Percentiles rank a stretch among this genome's conserved stretches.
Evolutionary conservation across 208 protist species (phyloP).

Genomic region (Leishmania tarentolae): DNA sequence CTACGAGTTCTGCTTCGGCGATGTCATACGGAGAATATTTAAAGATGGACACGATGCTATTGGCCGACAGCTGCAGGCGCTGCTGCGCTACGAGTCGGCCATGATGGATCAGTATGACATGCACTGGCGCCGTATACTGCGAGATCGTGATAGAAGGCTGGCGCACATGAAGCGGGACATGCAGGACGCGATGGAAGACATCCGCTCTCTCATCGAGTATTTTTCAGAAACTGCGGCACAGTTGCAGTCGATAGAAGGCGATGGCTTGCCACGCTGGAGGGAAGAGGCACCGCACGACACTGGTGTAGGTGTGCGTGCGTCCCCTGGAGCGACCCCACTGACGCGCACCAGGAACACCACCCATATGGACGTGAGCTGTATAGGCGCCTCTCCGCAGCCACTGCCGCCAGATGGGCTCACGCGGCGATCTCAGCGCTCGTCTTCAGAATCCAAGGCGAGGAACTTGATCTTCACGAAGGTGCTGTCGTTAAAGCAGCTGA

Average conservation of each 20-base stretch:
- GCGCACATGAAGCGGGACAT: constrained; percentile 66
- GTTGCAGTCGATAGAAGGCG: neutral
- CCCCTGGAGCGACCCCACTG: constrained; percentile 16
- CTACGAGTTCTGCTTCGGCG: constrained; percentile 78
- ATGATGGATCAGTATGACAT: constrained; percentile 73
- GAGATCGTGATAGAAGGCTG: constrained; percentile 49
- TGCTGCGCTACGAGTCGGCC: constrained; percentile 40
- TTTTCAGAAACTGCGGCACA: constrained; percentile 13
- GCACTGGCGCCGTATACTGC: constrained; percentile 64
- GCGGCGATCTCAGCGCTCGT: constrained; percentile 9
- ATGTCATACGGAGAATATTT: constrained; percentile 38
- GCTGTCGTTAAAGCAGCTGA: constrained; percentile 75
- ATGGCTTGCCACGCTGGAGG: neutral
- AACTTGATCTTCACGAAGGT: constrained; percentile 36
- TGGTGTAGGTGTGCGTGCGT: neutral
- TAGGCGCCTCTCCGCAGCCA: constrained; percentile 27
- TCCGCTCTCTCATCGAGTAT: constrained; percentile 67
- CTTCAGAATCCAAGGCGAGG: constrained; percentile 22
- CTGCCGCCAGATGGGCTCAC: constrained; percentile 9
- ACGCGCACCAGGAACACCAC: neutral
- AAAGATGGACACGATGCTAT: constrained; percentile 39
- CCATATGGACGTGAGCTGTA: neutral
- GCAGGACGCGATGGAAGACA: constrained; percentile 62
- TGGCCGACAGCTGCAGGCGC: constrained; percentile 36
- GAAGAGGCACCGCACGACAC: neutral